Base-by-base conservation (phyloP, 1,284 basidiomycete species). In the Boletellus dicymbophilus region DNA sequence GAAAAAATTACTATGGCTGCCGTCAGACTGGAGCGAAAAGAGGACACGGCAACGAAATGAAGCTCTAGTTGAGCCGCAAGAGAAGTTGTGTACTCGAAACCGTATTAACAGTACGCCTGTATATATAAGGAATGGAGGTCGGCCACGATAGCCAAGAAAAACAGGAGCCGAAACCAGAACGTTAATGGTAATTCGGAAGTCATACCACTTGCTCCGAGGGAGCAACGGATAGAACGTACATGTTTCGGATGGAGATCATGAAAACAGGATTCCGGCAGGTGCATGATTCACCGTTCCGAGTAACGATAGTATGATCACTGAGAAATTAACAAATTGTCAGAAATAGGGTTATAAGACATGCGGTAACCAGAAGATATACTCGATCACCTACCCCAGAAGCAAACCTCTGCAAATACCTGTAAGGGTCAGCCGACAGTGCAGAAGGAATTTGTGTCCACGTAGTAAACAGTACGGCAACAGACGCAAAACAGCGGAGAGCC, bases 21-120 rank as follows among this genome's bases (percentile, higher is more conserved):
- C 20, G 36, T 37, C 21, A 62, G 12, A 33, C 30, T 12, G 44
- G 47, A 46, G 44, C 21, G 43, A 7, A 67, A 25, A 37, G 55
- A 54, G 21, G 69, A 44, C 59, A 67, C 63, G 16, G 47, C n/a
- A 18, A 15, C 23, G n/a, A 40, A 31, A 34, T 3, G 41, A 52
- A 21, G 33, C 28, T 37, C 40, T 8, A 31, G 25, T 25, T 18
- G 46, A 47, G 49, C 21, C 51, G 51, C 1, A 33, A 48, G 47
- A 40, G 44, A 30, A 31, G 37, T 43, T 44, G 18, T 20, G 18
- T 37, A 11, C 31, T 23, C 22, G 20, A 23, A n/a, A 8, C 22
- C 30, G 46, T 37, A 27, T 30, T 16, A 39, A 42, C 34, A 30
- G 23, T 20, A 39, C 36, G 44, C 20, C 30, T 15, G 33, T 54